Base-by-base conservation (phyloP, 1,284 basidiomycete species). In the Violaceomyces palustris region DNA sequence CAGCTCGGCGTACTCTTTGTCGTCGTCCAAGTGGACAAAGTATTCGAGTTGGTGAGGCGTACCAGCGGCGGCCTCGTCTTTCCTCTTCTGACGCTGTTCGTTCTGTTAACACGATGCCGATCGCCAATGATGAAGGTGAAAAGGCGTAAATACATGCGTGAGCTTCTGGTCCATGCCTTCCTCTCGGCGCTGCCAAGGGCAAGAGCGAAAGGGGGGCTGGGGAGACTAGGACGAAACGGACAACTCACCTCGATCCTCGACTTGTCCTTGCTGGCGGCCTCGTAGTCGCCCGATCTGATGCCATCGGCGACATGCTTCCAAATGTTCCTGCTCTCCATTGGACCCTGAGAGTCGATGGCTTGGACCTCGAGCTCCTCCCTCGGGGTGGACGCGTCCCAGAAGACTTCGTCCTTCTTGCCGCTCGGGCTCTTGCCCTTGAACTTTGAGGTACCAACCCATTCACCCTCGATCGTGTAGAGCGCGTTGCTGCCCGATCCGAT, bases 221-320 rank as follows among this genome's bases (percentile, higher is more conserved):
- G n/a, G n/a, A n/a, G n/a, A n/a, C n/a, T n/a, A n/a, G n/a, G 23
- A 7, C 35, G 19, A n/a, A n/a, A n/a, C n/a, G n/a, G n/a, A n/a
- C n/a, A 9, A 28, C 39, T 9, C 31, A 45, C 39, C 62, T 97
- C 93, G 51, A 98, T 92, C 74, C 82, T 80, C 30, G 80, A 82
- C 83, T 98, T 98, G 74, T 92, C 92, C 67, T 76, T 79, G 61
- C 85, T 86, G 3, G 94, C 93, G n/a, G 79, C 75, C 39, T 97
- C 93, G 71, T 90, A 97, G 73, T 97, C 87, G 18, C 88, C 87
- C 39, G 84, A 84, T 40, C 86, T 78, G 57, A 98, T 98, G 18
- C 93, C 93, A 69, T 87, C 85, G 21, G 92, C 85, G 21, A 96
- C 92, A 10, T 80, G 79, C 62, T 79, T 76, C 93, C 94, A 98